A percentile compares a stretch with the other conserved stretches of the same genome.
Evolutionary conservation across 1,139 yeast species (phyloP).

Genomic region (Sporopachydermia cereana): DNA sequence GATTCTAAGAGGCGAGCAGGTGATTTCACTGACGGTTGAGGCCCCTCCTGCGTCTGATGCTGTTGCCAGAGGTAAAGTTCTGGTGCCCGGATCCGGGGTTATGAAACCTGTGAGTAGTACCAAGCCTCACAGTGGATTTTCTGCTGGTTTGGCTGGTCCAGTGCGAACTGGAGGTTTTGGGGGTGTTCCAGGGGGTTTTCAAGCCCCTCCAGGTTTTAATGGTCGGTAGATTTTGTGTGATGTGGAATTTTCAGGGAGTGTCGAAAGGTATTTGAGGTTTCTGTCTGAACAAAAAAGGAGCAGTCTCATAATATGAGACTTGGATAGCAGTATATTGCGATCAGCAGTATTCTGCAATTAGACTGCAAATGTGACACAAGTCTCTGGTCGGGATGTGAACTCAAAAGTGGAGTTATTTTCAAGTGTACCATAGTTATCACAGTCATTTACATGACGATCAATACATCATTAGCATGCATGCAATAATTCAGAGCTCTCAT

Average conservation of each 20-base stretch:
- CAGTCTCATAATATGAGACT: no score
- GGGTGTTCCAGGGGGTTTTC: conserved; percentile 18
- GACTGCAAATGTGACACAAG: no score
- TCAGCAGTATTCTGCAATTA: no score
- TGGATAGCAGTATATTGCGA: no score
- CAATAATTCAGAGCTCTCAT: no score
- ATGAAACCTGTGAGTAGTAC: conserved; percentile 32
- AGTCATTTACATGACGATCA: no score
- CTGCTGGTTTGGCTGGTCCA: conserved; percentile 17
- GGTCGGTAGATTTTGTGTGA: background rate
- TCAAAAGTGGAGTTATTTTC: no score
- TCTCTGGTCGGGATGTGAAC: no score
- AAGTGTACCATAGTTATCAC: no score
- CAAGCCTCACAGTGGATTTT: conserved; percentile 10
- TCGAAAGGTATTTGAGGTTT: no score
- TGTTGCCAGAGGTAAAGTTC: conserved; percentile 28
- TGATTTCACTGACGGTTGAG: conserved; percentile 74
- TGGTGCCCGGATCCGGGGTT: conserved; percentile 33
- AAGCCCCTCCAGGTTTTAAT: conserved; percentile 19
- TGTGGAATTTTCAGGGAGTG: background rate
- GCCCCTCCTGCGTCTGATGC: conserved; percentile 55
- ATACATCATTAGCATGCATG: no score
- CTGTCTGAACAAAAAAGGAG: no score
- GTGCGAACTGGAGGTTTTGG: conserved; percentile 15
- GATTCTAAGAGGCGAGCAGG: conserved; percentile 79